These are phyloP conservation scores for Luffa aegyptiaca DNA, from an alignment of 306 rosid species.

Conservation along the genomic window DNA sequence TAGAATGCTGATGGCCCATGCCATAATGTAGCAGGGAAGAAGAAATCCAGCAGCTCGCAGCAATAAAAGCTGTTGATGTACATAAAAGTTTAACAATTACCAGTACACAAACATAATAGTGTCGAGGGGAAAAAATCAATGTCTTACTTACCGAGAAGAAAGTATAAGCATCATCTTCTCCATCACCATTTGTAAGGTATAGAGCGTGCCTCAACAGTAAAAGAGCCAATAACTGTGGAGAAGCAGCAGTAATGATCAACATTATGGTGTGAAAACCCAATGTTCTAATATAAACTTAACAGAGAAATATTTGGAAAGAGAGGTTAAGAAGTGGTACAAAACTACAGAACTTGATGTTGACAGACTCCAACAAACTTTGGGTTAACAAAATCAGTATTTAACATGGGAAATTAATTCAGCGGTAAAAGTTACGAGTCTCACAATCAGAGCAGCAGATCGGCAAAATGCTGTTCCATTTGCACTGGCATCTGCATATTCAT, in stretches of 20 bases:
- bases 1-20: conserved; percentile 98
- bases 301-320: background rate
- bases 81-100: background rate
- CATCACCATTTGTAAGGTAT: conserved; percentile 58
- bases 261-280: conserved; percentile 1
- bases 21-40: conserved; percentile 97
- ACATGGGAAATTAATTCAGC: background rate
- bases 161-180: conserved; percentile 55
- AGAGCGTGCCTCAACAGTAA: conserved; percentile 80
- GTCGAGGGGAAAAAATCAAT: background rate
- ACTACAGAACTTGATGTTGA: background rate
- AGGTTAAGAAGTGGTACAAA: background rate
- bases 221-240: conserved; percentile 82
- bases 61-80: conserved; percentile 37
- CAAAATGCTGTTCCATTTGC: conserved; percentile 90
- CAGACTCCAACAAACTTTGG: background rate
- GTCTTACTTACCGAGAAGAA: conserved; percentile 61
- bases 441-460: conserved; percentile 95
- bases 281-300: background rate
- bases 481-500: conserved; percentile 82
- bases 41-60: conserved; percentile 96
- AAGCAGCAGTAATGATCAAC: conserved; percentile 2
- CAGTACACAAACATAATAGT: background rate
- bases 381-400: background rate
- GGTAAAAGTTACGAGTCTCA: conserved; percentile 20